Evolutionary conservation across 2,329 filamentous ascomycete species (phyloP), one percentile per base, ranked within the genome.

Genomic region (Drechslerella coelobrocha): DNA sequence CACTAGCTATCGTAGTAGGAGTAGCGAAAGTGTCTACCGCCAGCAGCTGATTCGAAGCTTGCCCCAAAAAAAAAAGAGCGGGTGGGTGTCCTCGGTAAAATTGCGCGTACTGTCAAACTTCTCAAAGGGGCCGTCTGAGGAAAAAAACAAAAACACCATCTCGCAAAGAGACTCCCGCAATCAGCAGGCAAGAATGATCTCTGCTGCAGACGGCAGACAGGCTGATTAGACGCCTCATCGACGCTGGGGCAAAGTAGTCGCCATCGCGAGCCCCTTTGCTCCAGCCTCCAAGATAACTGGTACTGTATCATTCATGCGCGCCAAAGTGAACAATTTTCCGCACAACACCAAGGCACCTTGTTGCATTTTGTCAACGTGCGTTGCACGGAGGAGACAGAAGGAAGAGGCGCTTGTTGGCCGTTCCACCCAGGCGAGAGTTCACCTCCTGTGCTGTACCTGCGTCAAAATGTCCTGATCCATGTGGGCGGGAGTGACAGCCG

Each of bases 351-450:
- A 47, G 41, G 23, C 12, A 37, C 52, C 43, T 57, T 69, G 65
- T 69, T 69, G 65, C 65, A 69, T 69, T 69, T 69, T 69, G 57
- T 12, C n/a, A 24, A 1, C 37, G 34, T 69, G 65, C 50, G 57
- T 69, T 69, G 65, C 6, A 51, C 12, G 19, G 57, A 56, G 31
- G 34, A 34, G 19, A 31, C 60, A 47, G 61, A 29, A 51, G 26
- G 17, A 48, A 47, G 37, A 39, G n/a, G n/a, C n/a, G n/a, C n/a
- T 19, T 45, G 21, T 27, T 56, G 23, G 2, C 9, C 39, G 47
- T 52, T 48, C 53, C 53, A 66, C n/a, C n/a, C n/a, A n/a, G n/a
- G n/a, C n/a, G n/a, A n/a, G n/a, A n/a, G n/a, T n/a, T n/a, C n/a
- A n/a, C n/a, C n/a, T n/a, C n/a, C n/a, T n/a, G n/a, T n/a, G n/a